These are phyloP conservation scores for Fusarium devonianum DNA, from an alignment of 2,329 filamentous ascomycete species.

Conservation along the genomic window DNA sequence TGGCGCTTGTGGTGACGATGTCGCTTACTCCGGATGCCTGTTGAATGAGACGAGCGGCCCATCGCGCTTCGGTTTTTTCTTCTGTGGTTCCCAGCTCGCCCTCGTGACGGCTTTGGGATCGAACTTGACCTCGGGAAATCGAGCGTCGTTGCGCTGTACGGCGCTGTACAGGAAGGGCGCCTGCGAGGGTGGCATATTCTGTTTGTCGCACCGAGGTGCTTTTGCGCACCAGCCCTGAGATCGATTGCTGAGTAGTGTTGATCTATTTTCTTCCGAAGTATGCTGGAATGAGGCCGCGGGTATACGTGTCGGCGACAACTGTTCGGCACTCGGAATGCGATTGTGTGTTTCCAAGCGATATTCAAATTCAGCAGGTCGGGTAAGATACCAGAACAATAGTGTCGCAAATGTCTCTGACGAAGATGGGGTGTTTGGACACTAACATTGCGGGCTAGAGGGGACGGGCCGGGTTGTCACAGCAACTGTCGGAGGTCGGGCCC, in stretches of 20 bases:
- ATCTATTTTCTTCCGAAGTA: neutral
- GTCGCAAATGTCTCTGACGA: constrained; percentile 27
- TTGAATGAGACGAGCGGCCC: constrained; percentile 86
- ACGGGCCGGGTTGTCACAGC: constrained; percentile 37
- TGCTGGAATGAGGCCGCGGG: constrained; percentile 22
- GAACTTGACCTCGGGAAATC: constrained; percentile 67
- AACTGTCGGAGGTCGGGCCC: constrained; percentile 34
- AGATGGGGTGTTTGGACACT: constrained; percentile 23
- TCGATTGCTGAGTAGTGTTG: constrained; percentile 10
- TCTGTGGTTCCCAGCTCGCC: constrained; percentile 74
- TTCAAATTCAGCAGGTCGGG: constrained; percentile 9
- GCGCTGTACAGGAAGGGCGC: constrained; percentile 77
- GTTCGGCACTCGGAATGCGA: constrained; percentile 17
- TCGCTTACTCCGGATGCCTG: constrained; percentile 80
- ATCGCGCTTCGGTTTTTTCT: constrained; percentile 68
- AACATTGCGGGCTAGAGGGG: constrained; percentile 5
- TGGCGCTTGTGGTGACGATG: neutral
- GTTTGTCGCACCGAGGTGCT: constrained; percentile 21
- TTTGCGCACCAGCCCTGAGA: constrained; percentile 11
- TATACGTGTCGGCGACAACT: constrained; percentile 2
- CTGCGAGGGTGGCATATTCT: constrained; percentile 41
- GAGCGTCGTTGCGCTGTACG: constrained; percentile 58
- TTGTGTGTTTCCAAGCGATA: constrained; percentile 28
- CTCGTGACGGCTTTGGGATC: constrained; percentile 87
- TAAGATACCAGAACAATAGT: constrained; percentile 13